Conservation (phyloP, 1,284 basidiomycete species). For the Mycena citricolor region DNA sequence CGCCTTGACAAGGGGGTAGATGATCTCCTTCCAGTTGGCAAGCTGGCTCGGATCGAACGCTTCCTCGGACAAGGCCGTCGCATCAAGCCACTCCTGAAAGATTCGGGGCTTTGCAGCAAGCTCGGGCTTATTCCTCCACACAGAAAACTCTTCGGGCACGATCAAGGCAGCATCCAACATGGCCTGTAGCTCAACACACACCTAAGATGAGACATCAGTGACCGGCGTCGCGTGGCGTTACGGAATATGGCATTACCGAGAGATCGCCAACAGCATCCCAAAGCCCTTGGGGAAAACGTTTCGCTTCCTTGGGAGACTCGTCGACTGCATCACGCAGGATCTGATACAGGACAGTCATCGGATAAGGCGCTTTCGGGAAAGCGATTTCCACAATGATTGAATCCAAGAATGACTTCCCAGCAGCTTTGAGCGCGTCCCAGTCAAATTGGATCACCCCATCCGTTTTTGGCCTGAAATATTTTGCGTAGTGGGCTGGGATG, state of each 20-base stretch:
- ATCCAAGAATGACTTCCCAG: conserved; percentile 73
- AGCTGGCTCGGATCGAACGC: conserved; percentile 53
- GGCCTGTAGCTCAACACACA: conserved; percentile 61
- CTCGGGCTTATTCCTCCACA: too few relatives aligned
- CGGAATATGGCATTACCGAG: conserved; percentile 46
- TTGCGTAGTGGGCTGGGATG: conserved; percentile 57
- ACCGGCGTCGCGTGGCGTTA: too few relatives aligned
- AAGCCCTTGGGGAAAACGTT: conserved; percentile 69
- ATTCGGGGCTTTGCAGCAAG: conserved; percentile 53
- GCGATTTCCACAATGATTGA: conserved; percentile 77
- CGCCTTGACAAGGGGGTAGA: conserved; percentile 58
- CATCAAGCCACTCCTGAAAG: conserved; percentile 64
- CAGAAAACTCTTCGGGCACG: conserved; percentile 51
- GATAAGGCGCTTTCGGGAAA: conserved; percentile 65
- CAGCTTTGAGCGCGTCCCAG: conserved; percentile 53
- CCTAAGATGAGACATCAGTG: conserved; percentile 35
- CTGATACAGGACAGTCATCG: conserved; percentile 59
- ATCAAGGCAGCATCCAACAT: conserved; percentile 59
- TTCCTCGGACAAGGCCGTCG: conserved; percentile 56
- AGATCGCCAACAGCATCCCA: conserved; percentile 79
- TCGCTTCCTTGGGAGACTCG: conserved; percentile 67
- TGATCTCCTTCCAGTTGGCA: conserved; percentile 52
- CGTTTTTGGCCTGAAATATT: conserved; percentile 54
- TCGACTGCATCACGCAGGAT: conserved; percentile 67
- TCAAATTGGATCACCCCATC: conserved; percentile 53